A percentile compares a stretch with the other conserved stretches of the same genome.
Evolutionary conservation across 2,329 filamentous ascomycete genomes (phyloP).

Genomic region (Emericellopsis cladophorae): DNA sequence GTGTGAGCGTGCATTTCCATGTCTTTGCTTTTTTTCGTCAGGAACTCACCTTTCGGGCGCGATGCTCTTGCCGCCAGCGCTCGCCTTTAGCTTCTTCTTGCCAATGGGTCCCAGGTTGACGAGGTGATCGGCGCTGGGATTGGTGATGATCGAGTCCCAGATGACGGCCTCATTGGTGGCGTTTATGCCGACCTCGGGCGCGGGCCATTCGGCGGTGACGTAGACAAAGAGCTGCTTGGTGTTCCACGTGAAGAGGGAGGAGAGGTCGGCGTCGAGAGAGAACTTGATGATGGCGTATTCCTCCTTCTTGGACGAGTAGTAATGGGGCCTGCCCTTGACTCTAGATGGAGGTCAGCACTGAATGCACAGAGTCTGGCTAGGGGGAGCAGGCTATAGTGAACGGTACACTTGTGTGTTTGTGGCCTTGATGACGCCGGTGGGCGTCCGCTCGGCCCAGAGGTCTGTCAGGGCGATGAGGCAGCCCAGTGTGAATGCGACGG

Average conservation of each 20-base stretch:
- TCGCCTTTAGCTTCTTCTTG: constrained; percentile 49
- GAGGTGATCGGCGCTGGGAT: constrained; percentile 50
- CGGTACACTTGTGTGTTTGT: constrained; percentile 78
- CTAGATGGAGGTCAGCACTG: constrained; percentile 25
- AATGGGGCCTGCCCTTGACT: constrained; percentile 84
- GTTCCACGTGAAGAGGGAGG: constrained; percentile 95
- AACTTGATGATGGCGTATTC: constrained; percentile 95
- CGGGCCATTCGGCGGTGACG: constrained; percentile 66
- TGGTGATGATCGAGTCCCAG: constrained; percentile 91
- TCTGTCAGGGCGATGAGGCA: constrained; percentile 72
- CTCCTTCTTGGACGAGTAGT: constrained; percentile 85
- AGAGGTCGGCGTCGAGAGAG: constrained; percentile 82
- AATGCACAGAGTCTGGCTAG: background rate
- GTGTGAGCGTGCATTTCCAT: background rate
- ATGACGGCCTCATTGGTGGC: constrained; percentile 66
- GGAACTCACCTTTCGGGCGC: constrained; percentile 39
- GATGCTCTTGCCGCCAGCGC: constrained; percentile 45
- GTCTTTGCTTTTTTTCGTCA: background rate
- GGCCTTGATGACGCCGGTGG: constrained; percentile 49
- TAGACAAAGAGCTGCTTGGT: constrained; percentile 98
- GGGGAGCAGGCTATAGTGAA: background rate
- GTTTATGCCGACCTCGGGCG: constrained; percentile 14
- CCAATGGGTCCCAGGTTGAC: constrained; percentile 46
- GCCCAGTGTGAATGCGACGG: constrained; percentile 73
- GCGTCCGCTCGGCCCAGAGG: constrained; percentile 55